Evolutionary conservation across 1,139 yeast genomes (phyloP).

Genomic region (Hanseniaspora uvarum): DNA sequence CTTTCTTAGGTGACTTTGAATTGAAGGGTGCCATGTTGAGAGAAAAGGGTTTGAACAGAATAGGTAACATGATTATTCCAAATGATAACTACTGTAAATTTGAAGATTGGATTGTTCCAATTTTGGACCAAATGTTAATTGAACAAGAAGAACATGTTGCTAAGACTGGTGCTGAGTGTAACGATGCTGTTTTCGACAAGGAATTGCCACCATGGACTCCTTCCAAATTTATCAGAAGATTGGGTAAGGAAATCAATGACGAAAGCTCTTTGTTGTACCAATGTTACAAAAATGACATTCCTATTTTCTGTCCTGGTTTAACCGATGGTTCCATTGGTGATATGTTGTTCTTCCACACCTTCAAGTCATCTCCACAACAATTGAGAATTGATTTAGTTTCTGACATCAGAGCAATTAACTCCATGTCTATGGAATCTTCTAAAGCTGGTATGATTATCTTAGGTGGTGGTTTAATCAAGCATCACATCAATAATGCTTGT

Average conservation of each 20-base stretch:
- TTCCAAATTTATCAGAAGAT: conserved; percentile 76
- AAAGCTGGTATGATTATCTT: conserved; percentile 90
- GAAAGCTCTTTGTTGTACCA: conserved; percentile 91
- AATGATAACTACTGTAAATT: conserved; percentile 94
- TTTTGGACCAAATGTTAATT: conserved; percentile 71
- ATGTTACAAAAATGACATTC: conserved; percentile 95
- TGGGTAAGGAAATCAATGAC: conserved; percentile 90
- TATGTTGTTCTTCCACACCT: conserved; percentile 96
- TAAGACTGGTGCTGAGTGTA: conserved; percentile 38
- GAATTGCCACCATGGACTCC: conserved; percentile 82
- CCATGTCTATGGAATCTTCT: conserved; percentile 92
- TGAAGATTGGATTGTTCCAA: conserved; percentile 97
- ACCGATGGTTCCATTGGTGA: conserved; percentile 99
- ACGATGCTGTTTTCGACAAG: conserved; percentile 40
- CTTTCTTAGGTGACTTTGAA: conserved; percentile 83
- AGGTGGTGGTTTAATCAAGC: conserved; percentile 95
- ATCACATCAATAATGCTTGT: conserved; percentile 95
- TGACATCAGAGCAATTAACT: conserved; percentile 81
- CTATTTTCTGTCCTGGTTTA: conserved; percentile 91
- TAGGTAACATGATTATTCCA: conserved; percentile 92
- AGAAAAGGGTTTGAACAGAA: conserved; percentile 93
- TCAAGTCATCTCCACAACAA: conserved; percentile 83
- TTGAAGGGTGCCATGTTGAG: conserved; percentile 72
- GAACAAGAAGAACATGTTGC: conserved; percentile 70
- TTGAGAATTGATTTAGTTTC: conserved; percentile 83